A percentile compares a stretch with the other conserved stretches of the same genome.
phyloP scores from a whole-genome alignment of 495 filamentous ascomycete genomes.

The Hypoxylon fragiforme region DNA sequence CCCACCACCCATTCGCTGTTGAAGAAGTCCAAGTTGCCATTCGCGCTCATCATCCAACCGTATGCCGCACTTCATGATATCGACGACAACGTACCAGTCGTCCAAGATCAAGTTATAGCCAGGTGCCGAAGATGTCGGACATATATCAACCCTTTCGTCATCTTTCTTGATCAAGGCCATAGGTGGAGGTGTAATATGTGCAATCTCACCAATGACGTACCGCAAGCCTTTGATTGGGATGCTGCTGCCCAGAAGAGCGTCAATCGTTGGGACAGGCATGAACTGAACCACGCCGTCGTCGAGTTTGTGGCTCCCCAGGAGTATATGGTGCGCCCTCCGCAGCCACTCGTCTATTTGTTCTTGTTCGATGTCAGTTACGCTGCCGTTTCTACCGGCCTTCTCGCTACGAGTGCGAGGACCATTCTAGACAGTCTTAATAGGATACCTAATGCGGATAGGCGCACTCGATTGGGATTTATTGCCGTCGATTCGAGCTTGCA shows the following conservation, averaged over 20 bases:
- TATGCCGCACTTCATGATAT: conserved; percentile 90
- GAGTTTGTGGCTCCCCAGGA: conserved; percentile 98
- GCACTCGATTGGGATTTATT: conserved; percentile 92
- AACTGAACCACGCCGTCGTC: conserved; percentile 91
- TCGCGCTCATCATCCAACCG: conserved; percentile 94
- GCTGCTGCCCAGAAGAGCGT: conserved; percentile 82
- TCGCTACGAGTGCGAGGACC: conserved; percentile 90
- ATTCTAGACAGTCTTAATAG: conserved; percentile 94
- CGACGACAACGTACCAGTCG: conserved; percentile 87
- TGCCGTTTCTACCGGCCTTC: conserved; percentile 86
- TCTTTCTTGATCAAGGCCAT: conserved; percentile 95
- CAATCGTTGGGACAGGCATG: conserved; percentile 84
- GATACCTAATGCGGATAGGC: conserved; percentile 93
- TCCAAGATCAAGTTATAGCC: conserved; percentile 95
- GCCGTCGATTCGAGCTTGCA: conserved; percentile 93
- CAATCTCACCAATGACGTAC: conserved; percentile 96
- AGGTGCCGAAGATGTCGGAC: conserved; percentile 92
- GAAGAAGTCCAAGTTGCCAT: conserved; percentile 95
- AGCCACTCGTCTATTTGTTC: conserved; percentile 97
- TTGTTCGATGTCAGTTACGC: conserved; percentile 95
- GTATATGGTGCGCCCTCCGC: conserved; percentile 98
- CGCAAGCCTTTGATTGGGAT: conserved; percentile 99
- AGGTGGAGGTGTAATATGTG: conserved; percentile 99
- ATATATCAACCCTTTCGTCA: conserved; percentile 97
- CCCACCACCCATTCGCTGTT: conserved; percentile 88